Percentiles rank a stretch among this genome's conserved stretches.
Evolutionary conservation across 1,284 basidiomycete genomes (phyloP).

Genomic region (Malassezia nana): DNA sequence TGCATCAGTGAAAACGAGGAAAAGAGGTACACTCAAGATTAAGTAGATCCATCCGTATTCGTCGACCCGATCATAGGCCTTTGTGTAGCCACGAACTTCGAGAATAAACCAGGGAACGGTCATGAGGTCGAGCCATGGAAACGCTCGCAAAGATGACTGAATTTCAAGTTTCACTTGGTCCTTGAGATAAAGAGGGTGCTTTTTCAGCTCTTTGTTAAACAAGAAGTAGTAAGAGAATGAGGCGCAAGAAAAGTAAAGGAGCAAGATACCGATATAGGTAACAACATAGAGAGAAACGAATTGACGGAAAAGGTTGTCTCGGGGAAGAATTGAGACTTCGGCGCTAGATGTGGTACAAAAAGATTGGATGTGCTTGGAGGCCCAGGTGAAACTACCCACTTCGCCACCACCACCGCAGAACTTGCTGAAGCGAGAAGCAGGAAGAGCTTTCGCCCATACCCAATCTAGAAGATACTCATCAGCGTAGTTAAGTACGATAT

Average conservation of each 20-base stretch:
- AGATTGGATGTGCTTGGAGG: neutral
- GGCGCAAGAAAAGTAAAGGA: constrained; percentile 69
- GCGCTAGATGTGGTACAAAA: neutral
- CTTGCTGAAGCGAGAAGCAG: constrained; percentile 11
- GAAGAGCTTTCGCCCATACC: constrained; percentile 22
- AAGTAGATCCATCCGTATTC: constrained; percentile 48
- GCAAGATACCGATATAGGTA: constrained; percentile 63
- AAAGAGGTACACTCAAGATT: constrained; percentile 50
- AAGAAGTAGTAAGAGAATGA: constrained; percentile 65
- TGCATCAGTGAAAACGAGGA: constrained; percentile 83
- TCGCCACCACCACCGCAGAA: neutral
- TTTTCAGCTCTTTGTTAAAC: constrained; percentile 94
- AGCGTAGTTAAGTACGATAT: constrained; percentile 26
- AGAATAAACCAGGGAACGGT: constrained; percentile 88
- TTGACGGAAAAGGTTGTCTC: constrained; percentile 55
- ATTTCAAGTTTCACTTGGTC: constrained; percentile 76
- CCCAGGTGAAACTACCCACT: neutral
- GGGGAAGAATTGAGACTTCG: constrained; percentile 25
- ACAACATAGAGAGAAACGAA: constrained; percentile 63
- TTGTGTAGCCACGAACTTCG: constrained; percentile 77
- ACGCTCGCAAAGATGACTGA: constrained; percentile 62
- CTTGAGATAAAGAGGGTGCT: constrained; percentile 83
- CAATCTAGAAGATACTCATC: constrained; percentile 29
- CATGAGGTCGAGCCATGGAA: constrained; percentile 59
- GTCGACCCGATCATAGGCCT: constrained; percentile 65